A percentile compares a stretch with the other conserved stretches of the same genome.
Conservation (phyloP, 345 rosid genomes). For the Salix dunnii region DNA sequence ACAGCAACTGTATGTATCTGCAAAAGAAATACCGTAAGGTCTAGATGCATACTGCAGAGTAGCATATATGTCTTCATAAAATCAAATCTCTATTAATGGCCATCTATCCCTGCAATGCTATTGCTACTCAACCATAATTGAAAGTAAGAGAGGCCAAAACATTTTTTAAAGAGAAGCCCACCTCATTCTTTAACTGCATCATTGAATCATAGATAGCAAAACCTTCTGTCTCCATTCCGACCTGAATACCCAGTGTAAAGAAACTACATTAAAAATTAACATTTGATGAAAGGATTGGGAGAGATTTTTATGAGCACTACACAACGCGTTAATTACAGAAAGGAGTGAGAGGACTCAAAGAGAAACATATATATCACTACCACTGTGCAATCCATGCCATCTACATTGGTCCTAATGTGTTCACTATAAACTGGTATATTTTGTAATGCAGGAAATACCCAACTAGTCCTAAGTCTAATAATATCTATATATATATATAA, state of each 20-base stretch:
- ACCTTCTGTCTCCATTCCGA: conserved; percentile 85
- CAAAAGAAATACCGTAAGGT: conserved; percentile 1
- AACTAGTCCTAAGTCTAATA: background rate
- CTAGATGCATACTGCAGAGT: background rate
- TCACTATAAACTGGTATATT: background rate
- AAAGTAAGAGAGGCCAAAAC: background rate
- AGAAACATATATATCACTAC: background rate
- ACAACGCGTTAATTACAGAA: background rate
- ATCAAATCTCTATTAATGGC: background rate
- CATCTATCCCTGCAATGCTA: background rate
- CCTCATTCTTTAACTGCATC: conserved; percentile 73
- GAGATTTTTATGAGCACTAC: background rate
- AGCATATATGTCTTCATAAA: background rate
- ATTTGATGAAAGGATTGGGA: background rate
- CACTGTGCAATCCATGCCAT: background rate
- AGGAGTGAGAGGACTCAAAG: background rate
- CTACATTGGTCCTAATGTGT: background rate
- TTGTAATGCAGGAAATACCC: background rate
- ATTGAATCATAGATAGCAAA: conserved; percentile 85
- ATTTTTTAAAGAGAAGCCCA: conserved; percentile 9
- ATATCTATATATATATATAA: background rate
- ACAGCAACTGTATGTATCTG: conserved; percentile 75
- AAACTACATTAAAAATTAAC: background rate
- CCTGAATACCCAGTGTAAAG: conserved; percentile 37
- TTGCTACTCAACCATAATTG: background rate